Evolutionary conservation across 805 yeast genomes (phyloP), one percentile per base, ranked within the genome.

Genomic region (Ogataea nonfermentans): DNA sequence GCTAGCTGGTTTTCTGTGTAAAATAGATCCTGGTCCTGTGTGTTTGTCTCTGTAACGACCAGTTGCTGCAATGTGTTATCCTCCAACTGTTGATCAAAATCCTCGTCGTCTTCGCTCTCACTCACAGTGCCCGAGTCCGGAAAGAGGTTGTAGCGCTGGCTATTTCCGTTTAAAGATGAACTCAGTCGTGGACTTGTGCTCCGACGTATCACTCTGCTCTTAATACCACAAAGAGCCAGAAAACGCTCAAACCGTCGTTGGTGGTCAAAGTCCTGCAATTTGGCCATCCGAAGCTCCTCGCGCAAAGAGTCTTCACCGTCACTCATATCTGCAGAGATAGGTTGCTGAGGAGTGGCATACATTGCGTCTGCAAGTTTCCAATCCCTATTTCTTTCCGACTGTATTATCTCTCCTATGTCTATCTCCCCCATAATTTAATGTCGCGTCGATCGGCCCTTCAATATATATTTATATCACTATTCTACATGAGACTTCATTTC

Each of bases 301-400:
- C 71, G 2, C 74, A 70, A 40, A 69, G 65, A 12, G 78, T 72
- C 31, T 9, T 41, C 33, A 6, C 77, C 72, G 40, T 71, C 77
- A 2, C 79, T 13, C 14, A 36, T 12, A 4, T 30, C 40, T 7
- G 11, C 9, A 2, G 25, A n/a, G 4, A 17, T 30, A n/a, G 30
- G n/a, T 14, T 24, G 40, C 30, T 29, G 29, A 11, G 40, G 40
- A 24, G 40, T 36, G n/a, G 40, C 35, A 29, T 36, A 36, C 30
- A 36, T 24, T 23, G 30, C 16, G 28, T 36, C 40, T 11, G 24
- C 6, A 12, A 12, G 13, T 23, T 24, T 19, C 11, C n/a, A 12
- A 36, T 36, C 41, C n/a, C 35, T n/a, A n/a, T 9, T 13, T 15
- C 27, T 25, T n/a, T 32, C 41, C 7, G 26, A 14, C 27, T 25